phyloP scores from a whole-genome alignment of 257 asterid genomes.

The Cinchona pubescens region DNA sequence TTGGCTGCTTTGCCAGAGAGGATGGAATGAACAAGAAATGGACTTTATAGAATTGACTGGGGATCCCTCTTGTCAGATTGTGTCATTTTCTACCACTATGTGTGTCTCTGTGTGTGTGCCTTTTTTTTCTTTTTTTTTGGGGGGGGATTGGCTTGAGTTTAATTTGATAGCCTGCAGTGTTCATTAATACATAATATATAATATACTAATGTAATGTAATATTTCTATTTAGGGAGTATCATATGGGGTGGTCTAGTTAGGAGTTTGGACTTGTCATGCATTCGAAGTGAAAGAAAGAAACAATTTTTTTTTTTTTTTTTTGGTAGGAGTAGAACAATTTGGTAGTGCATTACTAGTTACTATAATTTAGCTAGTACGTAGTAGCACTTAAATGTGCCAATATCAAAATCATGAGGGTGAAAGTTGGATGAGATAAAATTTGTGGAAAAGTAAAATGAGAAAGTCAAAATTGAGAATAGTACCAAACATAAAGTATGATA shows the following conservation, averaged over 20 bases:
- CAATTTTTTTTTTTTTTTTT: too few species aligned
- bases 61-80: constrained; percentile 12
- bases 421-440: neutral
- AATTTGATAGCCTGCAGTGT: neutral
- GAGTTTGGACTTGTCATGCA: neutral
- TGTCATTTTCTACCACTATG: neutral
- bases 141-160: neutral
- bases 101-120: neutral
- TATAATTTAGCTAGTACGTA: too few species aligned
- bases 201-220: neutral
- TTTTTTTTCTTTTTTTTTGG: too few species aligned
- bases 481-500: too few species aligned
- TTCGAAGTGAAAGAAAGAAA: neutral
- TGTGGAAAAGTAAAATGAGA: neutral
- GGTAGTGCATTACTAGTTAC: neutral
- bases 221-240: neutral
- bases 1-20: constrained; percentile 4
- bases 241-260: neutral
- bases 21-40: constrained; percentile 6
- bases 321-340: neutral
- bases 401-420: neutral
- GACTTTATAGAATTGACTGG: constrained; percentile 12
- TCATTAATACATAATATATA: neutral
- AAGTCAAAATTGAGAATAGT: neutral
- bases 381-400: neutral